Base-by-base conservation (phyloP, 1,284 basidiomycete genomes). In the Naganishia sp. region DNA sequence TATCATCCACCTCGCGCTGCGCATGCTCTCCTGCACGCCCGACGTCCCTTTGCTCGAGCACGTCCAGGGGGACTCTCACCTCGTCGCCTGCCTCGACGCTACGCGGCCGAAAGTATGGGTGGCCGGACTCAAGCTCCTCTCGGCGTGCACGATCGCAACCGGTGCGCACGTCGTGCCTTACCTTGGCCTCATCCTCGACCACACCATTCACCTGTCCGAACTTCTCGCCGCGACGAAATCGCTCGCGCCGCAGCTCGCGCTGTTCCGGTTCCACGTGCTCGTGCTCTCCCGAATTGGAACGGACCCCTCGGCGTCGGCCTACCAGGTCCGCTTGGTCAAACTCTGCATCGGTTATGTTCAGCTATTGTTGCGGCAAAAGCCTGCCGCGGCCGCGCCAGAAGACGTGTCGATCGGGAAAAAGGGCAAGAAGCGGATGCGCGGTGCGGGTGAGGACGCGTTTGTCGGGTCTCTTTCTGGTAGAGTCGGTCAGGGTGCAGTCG, bases 401-500 rank as follows among this genome's bases (percentile, higher is more conserved):
- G 68, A 70, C 32, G 67, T 58, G 7, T 55, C 50, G 28, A 83
- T 81, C 64, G 81, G 77, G 9, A 87, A 82, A 73, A 87, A 86
- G 71, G 85, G 86, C 55, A 93, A 89, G 79, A 94, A 91, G 76
- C 83, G 89, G 47, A 84, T 84, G 21, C 84, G 87, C 41, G 87
- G 84, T 6, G 90, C 87, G 60, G 89, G 90, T 73, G 90, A 87
- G 31, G 90, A 92, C 70, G 89, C 89, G 71, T 79, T 90, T 10
- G 87, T 94, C 73, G 86, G 84, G 61, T 75, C 81, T 5, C 68
- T 80, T 15, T 77, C 79, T 53, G 81, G 84, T 0, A 80, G 83
- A 46, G 78, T 81, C 32, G 80, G 84, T 3, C 73, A 86, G 39
- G 87, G 84, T 69, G 74, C 51, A 0, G 43, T 83, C 0, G 83